phyloP scores from a whole-genome alignment of 805 yeast species.

The Priceomyces haplophilus region DNA sequence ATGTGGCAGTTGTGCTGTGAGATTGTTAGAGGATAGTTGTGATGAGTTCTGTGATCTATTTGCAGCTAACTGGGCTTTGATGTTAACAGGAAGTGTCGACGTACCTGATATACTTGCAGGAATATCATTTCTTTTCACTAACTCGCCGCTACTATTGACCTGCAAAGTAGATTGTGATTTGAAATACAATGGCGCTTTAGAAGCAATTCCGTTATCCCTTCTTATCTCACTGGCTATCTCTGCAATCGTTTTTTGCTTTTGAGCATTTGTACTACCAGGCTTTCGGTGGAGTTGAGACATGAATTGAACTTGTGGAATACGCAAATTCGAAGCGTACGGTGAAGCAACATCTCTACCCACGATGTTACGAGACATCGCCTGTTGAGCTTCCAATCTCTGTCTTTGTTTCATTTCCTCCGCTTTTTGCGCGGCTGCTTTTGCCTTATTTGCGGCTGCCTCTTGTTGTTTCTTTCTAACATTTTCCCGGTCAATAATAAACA shows the following conservation, averaged over 20 bases:
- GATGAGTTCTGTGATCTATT: constrained; percentile 32
- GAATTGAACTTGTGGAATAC: constrained; percentile 20
- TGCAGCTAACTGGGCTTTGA: constrained; percentile 48
- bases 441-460: constrained; percentile 59
- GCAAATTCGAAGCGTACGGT: constrained; percentile 24
- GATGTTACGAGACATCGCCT: constrained; percentile 21
- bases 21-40: constrained; percentile 14
- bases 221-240: constrained; percentile 41
- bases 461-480: constrained; percentile 60
- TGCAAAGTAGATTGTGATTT: constrained; percentile 20
- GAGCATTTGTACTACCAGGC: constrained; percentile 12
- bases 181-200: constrained; percentile 35
- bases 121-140: constrained; percentile 6
- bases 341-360: constrained; percentile 24
- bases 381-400: constrained; percentile 34
- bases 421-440: constrained; percentile 52
- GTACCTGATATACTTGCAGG: constrained; percentile 10
- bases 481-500: constrained; percentile 78
- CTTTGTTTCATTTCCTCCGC: constrained; percentile 51
- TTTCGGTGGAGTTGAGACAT: constrained; percentile 20
- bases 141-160: constrained; percentile 9
- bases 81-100: constrained; percentile 17
- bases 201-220: constrained; percentile 27
- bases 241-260: constrained; percentile 39
- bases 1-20: constrained; percentile 4